A percentile compares a stretch with the other conserved stretches of the same genome.
phyloP scores from a whole-genome alignment of 2,329 filamentous ascomycete genomes.

The Alternaria postmessia region DNA sequence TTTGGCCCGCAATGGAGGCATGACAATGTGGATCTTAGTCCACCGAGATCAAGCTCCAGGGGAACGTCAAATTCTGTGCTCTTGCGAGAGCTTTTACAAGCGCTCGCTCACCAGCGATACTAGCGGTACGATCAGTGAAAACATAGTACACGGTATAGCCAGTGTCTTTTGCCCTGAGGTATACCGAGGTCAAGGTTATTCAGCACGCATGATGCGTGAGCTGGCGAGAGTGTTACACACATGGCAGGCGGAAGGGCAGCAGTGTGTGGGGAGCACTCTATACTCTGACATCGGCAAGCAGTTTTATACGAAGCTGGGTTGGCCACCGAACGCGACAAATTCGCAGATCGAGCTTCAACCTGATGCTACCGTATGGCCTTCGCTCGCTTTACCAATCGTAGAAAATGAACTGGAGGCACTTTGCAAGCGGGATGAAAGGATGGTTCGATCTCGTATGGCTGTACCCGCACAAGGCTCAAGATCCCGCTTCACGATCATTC shows the following conservation, averaged over 20 bases:
- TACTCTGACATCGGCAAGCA: constrained; percentile 84
- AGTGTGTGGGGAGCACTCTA: constrained; percentile 72
- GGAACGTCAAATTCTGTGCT: constrained; percentile 57
- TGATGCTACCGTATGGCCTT: constrained; percentile 3
- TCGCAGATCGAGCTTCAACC: constrained; percentile 69
- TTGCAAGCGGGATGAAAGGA: constrained; percentile 62
- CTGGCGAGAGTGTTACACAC: constrained; percentile 62
- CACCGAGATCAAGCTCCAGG: constrained; percentile 50
- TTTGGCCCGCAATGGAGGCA: constrained; percentile 61
- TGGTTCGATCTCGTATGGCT: constrained; percentile 62
- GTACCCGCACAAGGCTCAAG: constrained; percentile 45
- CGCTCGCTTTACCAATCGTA: not conserved
- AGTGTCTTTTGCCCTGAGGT: constrained; percentile 75
- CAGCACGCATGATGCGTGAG: constrained; percentile 76
- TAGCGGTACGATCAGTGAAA: constrained; percentile 61
- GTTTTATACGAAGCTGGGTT: constrained; percentile 79
- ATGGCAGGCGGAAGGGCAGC: constrained; percentile 53
- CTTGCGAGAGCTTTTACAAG: constrained; percentile 53
- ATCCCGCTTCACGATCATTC: constrained; percentile 68
- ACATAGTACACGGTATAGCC: constrained; percentile 73
- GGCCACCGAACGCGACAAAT: constrained; percentile 73
- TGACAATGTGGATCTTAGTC: constrained; percentile 66
- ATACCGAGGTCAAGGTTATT: constrained; percentile 75
- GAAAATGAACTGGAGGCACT: not conserved
- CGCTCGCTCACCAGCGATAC: not conserved